phyloP scores from a whole-genome alignment of 2,329 filamentous ascomycete genomes.

The Trichoderma polysporum region DNA sequence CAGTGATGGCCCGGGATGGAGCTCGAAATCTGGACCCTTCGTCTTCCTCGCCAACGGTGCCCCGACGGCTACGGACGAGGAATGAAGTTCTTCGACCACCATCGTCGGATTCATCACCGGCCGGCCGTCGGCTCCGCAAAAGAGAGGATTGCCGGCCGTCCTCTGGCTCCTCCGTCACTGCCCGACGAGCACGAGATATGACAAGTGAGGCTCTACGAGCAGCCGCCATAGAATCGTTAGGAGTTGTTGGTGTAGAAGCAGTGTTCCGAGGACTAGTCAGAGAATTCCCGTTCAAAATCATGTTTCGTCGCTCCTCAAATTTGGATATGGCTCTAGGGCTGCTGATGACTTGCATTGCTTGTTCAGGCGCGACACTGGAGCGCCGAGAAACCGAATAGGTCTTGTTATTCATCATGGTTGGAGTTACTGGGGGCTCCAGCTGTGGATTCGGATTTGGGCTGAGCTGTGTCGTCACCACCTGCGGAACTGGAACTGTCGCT shows the following conservation, averaged over 20 bases:
- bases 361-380: conserved; percentile 41
- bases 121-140: conserved; percentile 45
- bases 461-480: conserved; percentile 7
- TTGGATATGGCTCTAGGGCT: conserved; percentile 52
- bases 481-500: conserved; percentile 5
- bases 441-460: not conserved
- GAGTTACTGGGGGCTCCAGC: not conserved
- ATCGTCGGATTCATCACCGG: conserved; percentile 46
- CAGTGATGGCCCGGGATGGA: conserved; percentile 59
- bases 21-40: conserved; percentile 53
- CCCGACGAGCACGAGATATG: conserved; percentile 45
- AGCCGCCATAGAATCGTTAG: conserved; percentile 37
- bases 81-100: conserved; percentile 45
- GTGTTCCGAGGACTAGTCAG: conserved; percentile 47
- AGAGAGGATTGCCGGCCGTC: conserved; percentile 50
- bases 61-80: conserved; percentile 47
- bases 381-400: conserved; percentile 40
- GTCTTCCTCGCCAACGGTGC: conserved; percentile 49
- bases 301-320: conserved; percentile 54
- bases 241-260: conserved; percentile 40
- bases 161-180: conserved; percentile 52
- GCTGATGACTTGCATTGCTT: conserved; percentile 40
- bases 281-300: conserved; percentile 45
- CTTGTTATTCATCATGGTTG: conserved; percentile 43
- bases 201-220: conserved; percentile 56